These are phyloP conservation scores for Ambrosia artemisiifolia DNA, from an alignment of 129 eudicot genomes.

Conservation along the genomic window DNA sequence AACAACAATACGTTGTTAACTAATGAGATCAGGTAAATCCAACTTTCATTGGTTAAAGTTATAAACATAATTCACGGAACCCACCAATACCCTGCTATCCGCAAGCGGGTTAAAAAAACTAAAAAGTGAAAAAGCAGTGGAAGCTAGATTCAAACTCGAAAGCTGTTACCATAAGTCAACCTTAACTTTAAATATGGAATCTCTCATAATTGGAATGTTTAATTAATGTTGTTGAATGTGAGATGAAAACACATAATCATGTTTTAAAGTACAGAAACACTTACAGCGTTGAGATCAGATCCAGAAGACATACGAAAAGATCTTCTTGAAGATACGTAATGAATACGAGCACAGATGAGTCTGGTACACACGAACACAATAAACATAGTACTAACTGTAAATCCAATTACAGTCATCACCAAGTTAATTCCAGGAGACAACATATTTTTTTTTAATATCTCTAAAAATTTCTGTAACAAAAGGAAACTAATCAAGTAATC, in stretches of 20 bases:
- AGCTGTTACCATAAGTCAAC: too few relatives aligned
- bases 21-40: too few relatives aligned
- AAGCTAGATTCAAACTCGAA: too few relatives aligned
- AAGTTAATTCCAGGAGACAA: conserved; percentile 65
- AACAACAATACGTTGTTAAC: too few relatives aligned
- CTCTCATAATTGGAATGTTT: background rate
- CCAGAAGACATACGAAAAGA: conserved; percentile 61
- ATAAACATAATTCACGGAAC: too few relatives aligned
- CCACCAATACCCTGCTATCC: too few relatives aligned
- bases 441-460: conserved; percentile 25
- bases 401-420: conserved; percentile 97
- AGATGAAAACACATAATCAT: background rate
- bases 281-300: conserved; percentile 84
- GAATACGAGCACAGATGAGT: conserved; percentile 92
- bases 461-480: background rate
- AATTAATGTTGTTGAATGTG: conserved; percentile 14
- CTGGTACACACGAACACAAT: conserved; percentile 92
- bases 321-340: conserved; percentile 53
- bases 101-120: too few relatives aligned
- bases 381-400: conserved; percentile 75
- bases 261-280: conserved; percentile 15
- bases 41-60: too few relatives aligned
- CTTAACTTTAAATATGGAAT: too few relatives aligned
- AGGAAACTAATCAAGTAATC: background rate
- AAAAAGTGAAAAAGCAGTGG: too few relatives aligned